phyloP scores from a whole-genome alignment of 805 yeast species.

The Sungouiella thailandica region DNA sequence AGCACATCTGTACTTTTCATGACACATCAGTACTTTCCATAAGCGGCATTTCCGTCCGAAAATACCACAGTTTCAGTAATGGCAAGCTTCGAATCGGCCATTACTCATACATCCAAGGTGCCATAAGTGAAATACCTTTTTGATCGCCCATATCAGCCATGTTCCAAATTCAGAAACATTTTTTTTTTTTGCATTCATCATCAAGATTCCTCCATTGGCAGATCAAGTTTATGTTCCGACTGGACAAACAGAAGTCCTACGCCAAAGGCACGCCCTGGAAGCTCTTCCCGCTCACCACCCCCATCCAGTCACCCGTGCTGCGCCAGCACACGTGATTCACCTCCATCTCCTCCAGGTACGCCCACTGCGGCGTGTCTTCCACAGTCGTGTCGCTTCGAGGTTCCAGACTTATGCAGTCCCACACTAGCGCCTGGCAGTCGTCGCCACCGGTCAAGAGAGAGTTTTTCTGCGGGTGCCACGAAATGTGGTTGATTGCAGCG shows the following conservation, averaged over 20 bases:
- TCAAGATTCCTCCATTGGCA: background rate
- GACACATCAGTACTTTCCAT: too few species aligned
- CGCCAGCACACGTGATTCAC: constrained; percentile 76
- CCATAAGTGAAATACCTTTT: too few species aligned
- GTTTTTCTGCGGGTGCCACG: constrained; percentile 80
- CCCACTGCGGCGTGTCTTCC: constrained; percentile 37
- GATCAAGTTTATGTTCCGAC: too few species aligned
- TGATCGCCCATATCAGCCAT: too few species aligned
- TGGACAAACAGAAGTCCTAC: too few species aligned
- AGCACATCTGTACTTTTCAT: too few species aligned
- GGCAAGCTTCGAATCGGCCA: too few species aligned
- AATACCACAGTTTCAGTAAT: too few species aligned
- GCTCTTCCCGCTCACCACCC: constrained; percentile 63
- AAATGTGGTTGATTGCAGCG: constrained; percentile 64
- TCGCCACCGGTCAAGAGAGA: constrained; percentile 61
- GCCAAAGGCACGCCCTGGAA: constrained; percentile 55
- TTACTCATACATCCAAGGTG: too few species aligned
- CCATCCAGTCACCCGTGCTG: constrained; percentile 74
- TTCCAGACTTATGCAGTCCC: constrained; percentile 45
- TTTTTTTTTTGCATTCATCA: background rate
- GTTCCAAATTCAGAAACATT: too few species aligned
- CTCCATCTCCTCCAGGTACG: constrained; percentile 62
- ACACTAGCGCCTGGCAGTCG: constrained; percentile 66
- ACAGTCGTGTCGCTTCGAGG: constrained; percentile 10
- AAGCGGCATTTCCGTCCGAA: too few species aligned